Evolutionary conservation across 139 green algal genomes (phyloP), one percentile per base, ranked within the genome.

Genomic region (Picocystis salinarum): DNA sequence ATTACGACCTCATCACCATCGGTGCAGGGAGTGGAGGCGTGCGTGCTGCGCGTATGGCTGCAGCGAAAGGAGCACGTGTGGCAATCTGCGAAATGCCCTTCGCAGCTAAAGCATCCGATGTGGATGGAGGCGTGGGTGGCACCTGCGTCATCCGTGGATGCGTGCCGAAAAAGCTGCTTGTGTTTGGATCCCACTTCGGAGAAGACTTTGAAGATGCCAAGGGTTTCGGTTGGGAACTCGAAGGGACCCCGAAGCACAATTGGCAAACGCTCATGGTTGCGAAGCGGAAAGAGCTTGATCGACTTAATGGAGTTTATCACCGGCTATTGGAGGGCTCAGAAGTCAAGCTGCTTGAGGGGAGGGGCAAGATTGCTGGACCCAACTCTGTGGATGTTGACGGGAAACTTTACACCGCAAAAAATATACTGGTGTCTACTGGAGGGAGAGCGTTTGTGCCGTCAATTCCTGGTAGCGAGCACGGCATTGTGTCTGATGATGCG

Each of bases 161-260:
- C 59, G 87, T 98, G 36, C 88, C 88, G 20, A 98, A 98, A 66
- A 98, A 98, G 71, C 70, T 98, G 4, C 70, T 98, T 39, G 85
- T 96, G 42, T 98, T 88, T 49, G 52, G 45, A 64, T 80, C 68
- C 1, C 56, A 77, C 30, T 98, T 85, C 50, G 42, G 70, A 18
- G 70, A 84, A 10, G 50, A 77, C 13, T 94, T 95, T 52, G 46
- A 70, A 27, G 79, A 87, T 40, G 71, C 71, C 9, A 28, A 50
- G 2, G 87, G 83, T 9, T 98, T 96, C 56, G 78, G 78, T 2
- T 91, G 78, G 78, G 17, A 39, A 28, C 27, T 28, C n/a, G 3
- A 7, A 42, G 46, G 42, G 15, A 15, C 45, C 20, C 64, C 71
- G 5, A 46, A 36, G 1, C 50, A 67, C 48, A 45, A 66, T 42